Percentiles rank a stretch among this genome's conserved stretches.
These are phyloP conservation scores for Sporothrix pallida DNA, from an alignment of 2,329 filamentous ascomycete species.

Conservation along the genomic window DNA sequence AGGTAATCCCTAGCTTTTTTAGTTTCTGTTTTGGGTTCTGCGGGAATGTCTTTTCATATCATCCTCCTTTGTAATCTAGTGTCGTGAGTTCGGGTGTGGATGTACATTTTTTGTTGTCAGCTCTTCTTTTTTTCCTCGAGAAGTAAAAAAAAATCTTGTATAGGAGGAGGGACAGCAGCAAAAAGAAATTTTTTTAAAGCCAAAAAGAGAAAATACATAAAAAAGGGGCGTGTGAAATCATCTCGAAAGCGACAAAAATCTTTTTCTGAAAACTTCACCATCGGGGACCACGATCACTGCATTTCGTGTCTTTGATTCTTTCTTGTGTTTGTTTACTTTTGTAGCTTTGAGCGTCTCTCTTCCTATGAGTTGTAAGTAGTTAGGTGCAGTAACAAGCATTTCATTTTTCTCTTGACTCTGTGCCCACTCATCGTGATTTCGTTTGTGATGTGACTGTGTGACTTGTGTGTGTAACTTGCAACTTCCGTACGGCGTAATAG, in stretches of 20 bases:
- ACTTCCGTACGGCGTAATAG: too few species aligned
- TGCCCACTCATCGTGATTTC: too few species aligned
- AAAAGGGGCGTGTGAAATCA: conserved; percentile 7
- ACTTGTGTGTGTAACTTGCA: too few species aligned
- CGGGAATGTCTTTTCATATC: conserved; percentile 26
- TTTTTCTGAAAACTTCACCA: neutral
- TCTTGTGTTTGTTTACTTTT: neutral
- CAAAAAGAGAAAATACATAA: conserved; percentile 7
- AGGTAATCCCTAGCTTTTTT: conserved; percentile 4
- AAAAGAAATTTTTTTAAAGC: neutral
- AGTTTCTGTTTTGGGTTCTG: conserved; percentile 27
- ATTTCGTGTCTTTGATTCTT: conserved; percentile 15
- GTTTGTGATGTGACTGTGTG: too few species aligned
- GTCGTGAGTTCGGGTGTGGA: conserved; percentile 21
- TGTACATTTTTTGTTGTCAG: conserved; percentile 27
- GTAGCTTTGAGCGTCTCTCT: neutral
- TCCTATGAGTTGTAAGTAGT: neutral
- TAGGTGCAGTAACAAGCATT: neutral
- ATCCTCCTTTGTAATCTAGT: conserved; percentile 28
- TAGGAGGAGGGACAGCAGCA: conserved; percentile 19
- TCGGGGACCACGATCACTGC: neutral
- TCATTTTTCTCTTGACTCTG: neutral
- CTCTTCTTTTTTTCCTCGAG: conserved; percentile 29
- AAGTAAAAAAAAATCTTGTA: conserved; percentile 25
- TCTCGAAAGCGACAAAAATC: conserved; percentile 25